Base-by-base conservation (phyloP, 331 rosid genomes). In the Prunus yedoensis region DNA sequence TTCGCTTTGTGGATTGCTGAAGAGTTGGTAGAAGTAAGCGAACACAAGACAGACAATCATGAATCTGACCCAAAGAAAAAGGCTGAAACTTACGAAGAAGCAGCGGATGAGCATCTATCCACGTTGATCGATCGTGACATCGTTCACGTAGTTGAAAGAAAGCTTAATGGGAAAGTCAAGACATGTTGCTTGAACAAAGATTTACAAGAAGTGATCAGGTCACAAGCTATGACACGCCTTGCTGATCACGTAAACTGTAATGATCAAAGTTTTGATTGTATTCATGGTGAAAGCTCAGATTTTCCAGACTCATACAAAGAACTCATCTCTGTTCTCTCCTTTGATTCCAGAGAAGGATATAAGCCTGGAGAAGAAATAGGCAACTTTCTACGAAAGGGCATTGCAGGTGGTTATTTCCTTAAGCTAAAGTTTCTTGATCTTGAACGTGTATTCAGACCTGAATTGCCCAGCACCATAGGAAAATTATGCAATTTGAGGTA, bases 341-440 rank as follows among this genome's bases (percentile, higher is more conserved):
- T 86, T 80, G 89, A 83, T 74, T 70, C 47, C 54, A 38, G 70
- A 71, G 85, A 83, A 81, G 85, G 87, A 71, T 38, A 75, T 43
- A 75, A 72, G 54, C 85, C 80, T 3, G 82, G 85, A 61, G 78
- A 83, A 43, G 69, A 71, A 1, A 53, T 76, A 73, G 74, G 80
- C 3, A 66, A 47, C 77, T 70, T 85, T 32, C 79, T 79, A 23
- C 66, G 67, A 54, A 68, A 11, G 20, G 79, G 83, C 54, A 77
- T 82, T 23, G 57, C 59, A 47, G 38, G 46, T 35, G 78, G 69
- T 46, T 59, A 8, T 72, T 77, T 79, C 70, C 70, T 1, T 4
- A 52, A 35, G 20, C 32, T 80, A 10, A 47, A 15, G 53, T 63
- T 82, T 57, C 86, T 82, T 58, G 80, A 77, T 58, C 80, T 77